Evolutionary conservation across 169 alveolate genomes (phyloP), one percentile per base, ranked within the genome.

Genomic region (Perkinsus olseni): DNA sequence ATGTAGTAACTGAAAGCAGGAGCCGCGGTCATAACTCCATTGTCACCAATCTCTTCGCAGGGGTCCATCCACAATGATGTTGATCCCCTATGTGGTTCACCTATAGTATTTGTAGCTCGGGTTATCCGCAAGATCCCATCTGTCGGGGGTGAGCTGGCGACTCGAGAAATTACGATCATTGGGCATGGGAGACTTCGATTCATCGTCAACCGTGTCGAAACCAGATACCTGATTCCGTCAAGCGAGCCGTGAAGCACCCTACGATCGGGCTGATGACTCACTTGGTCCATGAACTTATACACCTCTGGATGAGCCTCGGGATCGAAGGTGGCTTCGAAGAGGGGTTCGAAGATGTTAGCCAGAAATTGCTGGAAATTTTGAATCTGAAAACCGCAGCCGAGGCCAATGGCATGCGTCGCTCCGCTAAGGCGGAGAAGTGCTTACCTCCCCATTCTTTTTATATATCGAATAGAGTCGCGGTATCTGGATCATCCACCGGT

Each of bases 401-500:
- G 3, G 31, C 91, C 91, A 11, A 36, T 28, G 91, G 48, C 1
- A 36, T 21, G 74, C 40, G 13, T 90, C 74, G n/a, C 37, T 91
- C 24, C 24, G n/a, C 93, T 17, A 17, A 17, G 13, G 24, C 38
- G 13, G 13, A 21, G 38, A 90, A 13, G 39, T 13, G 13, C 31
- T n/a, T 36, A 38, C 74, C 38, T 40, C 38, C 38, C 50, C 92
- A 17, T 38, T 91, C 31, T 92, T 34, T 92, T 92, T 94, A 93
- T 94, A 94, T 92, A 91, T 91, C 20, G 45, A 45, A 45, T 92
- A 93, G 50, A 91, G 94, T 91, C 99, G 95, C 4, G 99, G 99
- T 10, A 97, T 96, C 95, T 98, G 98, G 38, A 98, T 95, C 92
- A 98, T 92, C 99, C 99, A 98, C 50, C 98, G 97, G 21, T 95